Conservation (phyloP, 176 grass and related monocot species). For the Panicum miliaceum region DNA sequence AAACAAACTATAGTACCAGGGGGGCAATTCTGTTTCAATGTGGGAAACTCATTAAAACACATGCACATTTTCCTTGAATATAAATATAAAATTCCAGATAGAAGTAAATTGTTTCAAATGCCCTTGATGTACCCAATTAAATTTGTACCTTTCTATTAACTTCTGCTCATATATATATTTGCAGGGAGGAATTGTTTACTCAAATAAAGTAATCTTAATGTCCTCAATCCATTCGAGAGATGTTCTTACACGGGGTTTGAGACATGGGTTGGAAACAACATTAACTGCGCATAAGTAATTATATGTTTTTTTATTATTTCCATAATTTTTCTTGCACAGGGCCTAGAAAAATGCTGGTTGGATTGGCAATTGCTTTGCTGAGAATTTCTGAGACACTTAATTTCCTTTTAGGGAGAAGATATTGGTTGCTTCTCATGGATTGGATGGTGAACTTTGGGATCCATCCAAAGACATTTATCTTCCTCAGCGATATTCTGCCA, state of each 20-base stretch:
- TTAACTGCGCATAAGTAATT: constrained; percentile 59
- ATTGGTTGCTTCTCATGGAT: constrained; percentile 50
- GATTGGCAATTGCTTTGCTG: constrained; percentile 6
- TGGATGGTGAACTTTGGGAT: constrained; percentile 56
- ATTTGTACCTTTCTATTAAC: background rate
- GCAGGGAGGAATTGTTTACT: constrained; percentile 73
- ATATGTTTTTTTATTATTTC: background rate
- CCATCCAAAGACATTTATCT: constrained; percentile 60
- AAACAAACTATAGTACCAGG: background rate
- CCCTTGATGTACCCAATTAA: background rate
- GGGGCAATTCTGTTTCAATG: background rate
- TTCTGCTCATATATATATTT: constrained; percentile 43
- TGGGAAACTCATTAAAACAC: background rate
- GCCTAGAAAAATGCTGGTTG: background rate
- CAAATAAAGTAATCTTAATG: constrained; percentile 67
- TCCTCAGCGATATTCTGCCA: constrained; percentile 52
- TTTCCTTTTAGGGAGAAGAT: constrained; percentile 57
- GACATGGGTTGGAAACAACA: constrained; percentile 62
- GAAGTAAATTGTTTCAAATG: constrained; percentile 6
- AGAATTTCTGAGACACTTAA: constrained; percentile 14
- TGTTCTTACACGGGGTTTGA: constrained; percentile 37
- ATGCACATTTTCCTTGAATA: background rate
- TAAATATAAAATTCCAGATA: constrained; percentile 5
- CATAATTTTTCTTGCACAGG: background rate
- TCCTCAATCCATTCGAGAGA: constrained; percentile 51